Conservation (phyloP, 192 early-diverging fungal genomes). For the Powellomyces hirtus region DNA sequence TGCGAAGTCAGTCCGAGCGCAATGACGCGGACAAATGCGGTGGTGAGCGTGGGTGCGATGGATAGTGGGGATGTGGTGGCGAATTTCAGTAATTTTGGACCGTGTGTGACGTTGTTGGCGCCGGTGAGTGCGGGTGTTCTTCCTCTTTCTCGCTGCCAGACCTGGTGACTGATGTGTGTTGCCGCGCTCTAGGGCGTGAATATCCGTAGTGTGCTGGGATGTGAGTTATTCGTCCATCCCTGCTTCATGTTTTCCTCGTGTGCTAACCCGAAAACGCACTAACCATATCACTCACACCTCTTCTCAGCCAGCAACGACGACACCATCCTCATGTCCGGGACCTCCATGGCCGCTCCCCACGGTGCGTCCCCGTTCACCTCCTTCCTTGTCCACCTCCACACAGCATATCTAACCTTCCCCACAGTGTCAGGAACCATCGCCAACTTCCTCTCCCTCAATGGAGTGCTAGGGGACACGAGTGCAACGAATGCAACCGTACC, state of each 20-base stretch:
- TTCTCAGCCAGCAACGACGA: neutral
- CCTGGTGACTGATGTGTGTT: too few species aligned
- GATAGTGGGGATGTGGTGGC: constrained; percentile 30
- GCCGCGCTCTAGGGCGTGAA: too few species aligned
- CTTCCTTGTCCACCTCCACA: too few species aligned
- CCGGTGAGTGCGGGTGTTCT: too few species aligned
- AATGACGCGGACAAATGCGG: neutral
- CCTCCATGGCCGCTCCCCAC: constrained; percentile 15
- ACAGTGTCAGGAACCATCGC: constrained; percentile 8
- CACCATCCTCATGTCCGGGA: neutral
- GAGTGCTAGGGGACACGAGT: neutral
- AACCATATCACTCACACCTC: too few species aligned
- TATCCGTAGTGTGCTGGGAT: too few species aligned
- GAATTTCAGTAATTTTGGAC: constrained; percentile 51
- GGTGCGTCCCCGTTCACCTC: too few species aligned
- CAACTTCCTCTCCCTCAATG: neutral
- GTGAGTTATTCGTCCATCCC: too few species aligned
- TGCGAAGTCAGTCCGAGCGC: constrained; percentile 19
- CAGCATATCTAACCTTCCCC: too few species aligned
- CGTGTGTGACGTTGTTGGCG: constrained; percentile 55
- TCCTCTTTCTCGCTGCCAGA: too few species aligned
- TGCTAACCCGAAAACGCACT: too few species aligned
- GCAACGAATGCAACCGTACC: neutral
- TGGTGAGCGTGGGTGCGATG: constrained; percentile 30
- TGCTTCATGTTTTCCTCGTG: too few species aligned